A percentile compares a stretch with the other conserved stretches of the same genome.
phyloP scores from a whole-genome alignment of 164 flowering plant species.

The Vitis vinifera region DNA sequence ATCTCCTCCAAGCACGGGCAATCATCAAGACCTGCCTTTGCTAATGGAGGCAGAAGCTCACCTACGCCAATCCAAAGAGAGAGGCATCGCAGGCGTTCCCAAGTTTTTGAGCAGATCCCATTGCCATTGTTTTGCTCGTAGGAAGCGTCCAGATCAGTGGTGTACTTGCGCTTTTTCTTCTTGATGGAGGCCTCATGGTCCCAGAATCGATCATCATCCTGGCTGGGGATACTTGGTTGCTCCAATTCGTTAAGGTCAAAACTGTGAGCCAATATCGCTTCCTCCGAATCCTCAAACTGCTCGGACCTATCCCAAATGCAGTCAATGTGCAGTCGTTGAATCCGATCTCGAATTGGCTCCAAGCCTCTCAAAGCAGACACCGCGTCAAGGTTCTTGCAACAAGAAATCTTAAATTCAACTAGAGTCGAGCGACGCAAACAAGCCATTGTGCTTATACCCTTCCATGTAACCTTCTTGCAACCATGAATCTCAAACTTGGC shows the following conservation, averaged over 20 bases:
- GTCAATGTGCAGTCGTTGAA: slow-evolving; percentile 73
- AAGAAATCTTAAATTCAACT: slow-evolving; percentile 64
- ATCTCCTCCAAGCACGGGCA: slow-evolving; percentile 86
- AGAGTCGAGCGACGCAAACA: slow-evolving; percentile 53
- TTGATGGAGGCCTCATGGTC: neutral
- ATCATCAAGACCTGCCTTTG: slow-evolving; percentile 56
- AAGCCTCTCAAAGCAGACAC: slow-evolving; percentile 50
- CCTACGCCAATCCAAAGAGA: slow-evolving; percentile 89
- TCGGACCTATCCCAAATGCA: slow-evolving; percentile 62
- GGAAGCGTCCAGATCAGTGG: slow-evolving; percentile 1
- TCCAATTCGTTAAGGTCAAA: slow-evolving; percentile 42
- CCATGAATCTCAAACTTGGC: slow-evolving; percentile 68
- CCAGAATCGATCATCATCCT: neutral
- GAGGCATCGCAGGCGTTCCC: slow-evolving; percentile 55
- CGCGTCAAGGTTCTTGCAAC: slow-evolving; percentile 70
- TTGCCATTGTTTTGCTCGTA: slow-evolving; percentile 30
- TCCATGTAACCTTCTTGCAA: slow-evolving; percentile 62
- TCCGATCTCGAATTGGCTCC: slow-evolving; percentile 62
- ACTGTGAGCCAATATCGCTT: neutral
- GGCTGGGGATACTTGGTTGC: neutral
- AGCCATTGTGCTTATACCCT: slow-evolving; percentile 62
- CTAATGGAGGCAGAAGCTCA: slow-evolving; percentile 59
- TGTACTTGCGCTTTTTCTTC: slow-evolving; percentile 46
- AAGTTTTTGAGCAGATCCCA: slow-evolving; percentile 36
- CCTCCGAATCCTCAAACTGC: slow-evolving; percentile 13